Base-by-base conservation (phyloP, 2,329 filamentous ascomycete species). In the Epichloe glyceriae region DNA sequence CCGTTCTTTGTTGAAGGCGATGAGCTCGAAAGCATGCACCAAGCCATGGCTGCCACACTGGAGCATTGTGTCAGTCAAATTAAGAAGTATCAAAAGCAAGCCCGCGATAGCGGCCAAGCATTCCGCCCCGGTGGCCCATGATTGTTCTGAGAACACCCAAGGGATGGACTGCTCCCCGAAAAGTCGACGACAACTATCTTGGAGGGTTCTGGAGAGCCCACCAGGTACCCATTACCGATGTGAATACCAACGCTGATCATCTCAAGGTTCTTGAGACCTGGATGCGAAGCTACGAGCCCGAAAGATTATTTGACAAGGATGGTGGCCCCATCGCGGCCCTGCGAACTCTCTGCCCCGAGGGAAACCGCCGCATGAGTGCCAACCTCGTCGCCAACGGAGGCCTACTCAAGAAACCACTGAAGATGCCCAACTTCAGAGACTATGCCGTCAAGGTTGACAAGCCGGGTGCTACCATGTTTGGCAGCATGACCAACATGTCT, bases 1-100 rank as follows among this genome's bases (percentile, higher is more conserved):
- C 85, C 86, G 8, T 88, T 88, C 66, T 88, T 89, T 58, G 86
- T 90, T 46, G 85, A 89, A 61, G 86, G 86, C 46, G 80, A 80
- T 55, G 85, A 90, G 49, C 61, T 85, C 30, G 76, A 85, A 35
- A 78, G 75, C 44, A 89, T 90, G 85, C 84, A 89, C 61, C 85
- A 89, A 64, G 85, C 85, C 51, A 89, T 89, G 85, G 85, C 86
- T 12, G 78, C 78, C 42, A 89, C 86, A 0, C 69, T 90, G 30
- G 85, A 90, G 63, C 75, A 80, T 56, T 87, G 83, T 60, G 79
- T 90, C 17, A 64, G 73, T 15, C 81, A 88, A 61, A 90, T 90
- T 61, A 73, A 70, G 50, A 72, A 74, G 53, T 79, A 79, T 60
- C 85, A 89, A 64, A 84, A 86, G 65, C 68, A 87, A 62, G 83